A percentile compares a stretch with the other conserved stretches of the same genome.
These are phyloP conservation scores for Gomphus sp. DNA, from an alignment of 1,284 basidiomycete genomes.

Conservation along the genomic window DNA sequence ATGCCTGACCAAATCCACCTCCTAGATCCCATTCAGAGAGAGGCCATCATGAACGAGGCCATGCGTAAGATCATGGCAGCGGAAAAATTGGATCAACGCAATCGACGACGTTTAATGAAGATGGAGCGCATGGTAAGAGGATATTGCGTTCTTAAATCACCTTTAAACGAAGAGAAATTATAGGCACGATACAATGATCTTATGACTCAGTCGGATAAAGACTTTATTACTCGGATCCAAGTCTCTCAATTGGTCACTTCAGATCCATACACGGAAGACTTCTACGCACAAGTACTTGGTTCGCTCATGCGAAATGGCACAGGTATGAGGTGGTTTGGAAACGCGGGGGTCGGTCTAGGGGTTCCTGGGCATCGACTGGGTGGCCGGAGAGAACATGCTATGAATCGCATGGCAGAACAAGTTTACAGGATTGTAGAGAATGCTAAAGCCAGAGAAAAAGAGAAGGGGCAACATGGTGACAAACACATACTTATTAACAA, in stretches of 20 bases:
- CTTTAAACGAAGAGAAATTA: neutral
- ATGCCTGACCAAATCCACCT: constrained; percentile 19
- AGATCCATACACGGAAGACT: constrained; percentile 97
- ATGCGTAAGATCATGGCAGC: constrained; percentile 83
- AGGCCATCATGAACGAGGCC: constrained; percentile 62
- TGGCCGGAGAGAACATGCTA: constrained; percentile 79
- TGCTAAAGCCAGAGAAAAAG: constrained; percentile 78
- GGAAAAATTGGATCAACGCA: constrained; percentile 76
- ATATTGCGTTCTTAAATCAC: neutral
- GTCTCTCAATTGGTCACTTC: constrained; percentile 94
- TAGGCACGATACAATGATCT: constrained; percentile 95
- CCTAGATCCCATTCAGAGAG: constrained; percentile 48
- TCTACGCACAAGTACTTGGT: constrained; percentile 95
- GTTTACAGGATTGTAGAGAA: constrained; percentile 95
- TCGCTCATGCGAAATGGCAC: constrained; percentile 72
- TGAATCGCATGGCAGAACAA: constrained; percentile 96
- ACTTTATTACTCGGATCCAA: constrained; percentile 99
- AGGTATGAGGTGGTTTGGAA: constrained; percentile 66
- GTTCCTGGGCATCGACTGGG: constrained; percentile 51
- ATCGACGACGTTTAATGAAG: constrained; percentile 72
- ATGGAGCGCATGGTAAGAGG: constrained; percentile 71
- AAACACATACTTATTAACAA: constrained; percentile 7
- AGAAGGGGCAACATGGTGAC: constrained; percentile 64
- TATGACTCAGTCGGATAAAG: constrained; percentile 99
- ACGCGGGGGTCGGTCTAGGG: constrained; percentile 76